Conservation (phyloP, 169 alveolate species). For the Theileria orientalis region DNA sequence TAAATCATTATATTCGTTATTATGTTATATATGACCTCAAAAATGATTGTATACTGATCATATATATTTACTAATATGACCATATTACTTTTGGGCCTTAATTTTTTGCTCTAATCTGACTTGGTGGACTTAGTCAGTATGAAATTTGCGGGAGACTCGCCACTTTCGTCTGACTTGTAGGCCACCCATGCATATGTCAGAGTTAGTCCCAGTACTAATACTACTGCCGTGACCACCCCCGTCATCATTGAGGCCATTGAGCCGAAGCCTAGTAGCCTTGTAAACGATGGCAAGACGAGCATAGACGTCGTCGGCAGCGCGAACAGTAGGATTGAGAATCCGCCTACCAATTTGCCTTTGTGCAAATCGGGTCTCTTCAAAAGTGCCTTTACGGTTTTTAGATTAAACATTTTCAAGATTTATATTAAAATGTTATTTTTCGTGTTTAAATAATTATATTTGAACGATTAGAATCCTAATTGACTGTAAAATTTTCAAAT, state of each 20-base stretch:
- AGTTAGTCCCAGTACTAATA: conserved; percentile 47
- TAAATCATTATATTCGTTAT: no score
- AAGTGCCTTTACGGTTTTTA: not conserved
- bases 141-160: conserved; percentile 45
- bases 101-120: conserved; percentile 24
- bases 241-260: conserved; percentile 19
- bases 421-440: not conserved
- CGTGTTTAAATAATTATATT: not conserved
- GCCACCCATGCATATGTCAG: conserved; percentile 47
- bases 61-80: no score
- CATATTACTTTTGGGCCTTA: no score
- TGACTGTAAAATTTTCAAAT: no score
- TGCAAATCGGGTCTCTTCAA: conserved; percentile 32
- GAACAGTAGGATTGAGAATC: conserved; percentile 43
- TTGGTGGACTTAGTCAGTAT: conserved; percentile 35
- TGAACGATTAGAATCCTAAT: no score
- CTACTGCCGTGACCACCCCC: conserved; percentile 32
- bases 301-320: conserved; percentile 47
- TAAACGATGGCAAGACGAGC: conserved; percentile 33
- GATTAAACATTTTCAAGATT: not conserved
- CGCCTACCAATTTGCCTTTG: conserved; percentile 35
- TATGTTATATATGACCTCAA: no score
- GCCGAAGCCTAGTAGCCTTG: conserved; percentile 18
- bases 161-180: conserved; percentile 29
- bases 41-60: no score